Evolutionary conservation across 106 monocot genomes (phyloP).

Genomic region (Iris macrosiphon): DNA sequence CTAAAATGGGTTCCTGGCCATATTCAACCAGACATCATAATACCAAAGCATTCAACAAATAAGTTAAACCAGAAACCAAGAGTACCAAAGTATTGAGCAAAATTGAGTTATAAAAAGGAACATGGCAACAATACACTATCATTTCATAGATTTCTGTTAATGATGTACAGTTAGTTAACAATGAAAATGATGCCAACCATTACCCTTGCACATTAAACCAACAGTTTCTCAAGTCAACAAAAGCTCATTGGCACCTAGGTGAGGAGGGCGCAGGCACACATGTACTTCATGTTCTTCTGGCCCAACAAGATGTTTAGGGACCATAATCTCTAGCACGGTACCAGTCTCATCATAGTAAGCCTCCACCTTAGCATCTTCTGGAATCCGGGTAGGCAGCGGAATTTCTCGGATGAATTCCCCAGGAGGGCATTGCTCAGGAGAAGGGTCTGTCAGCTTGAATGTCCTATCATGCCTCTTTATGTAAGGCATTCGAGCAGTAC

Average conservation of each 20-base stretch:
- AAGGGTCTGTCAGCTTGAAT: conserved; percentile 47
- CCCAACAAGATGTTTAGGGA: conserved; percentile 48
- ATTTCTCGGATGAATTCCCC: conserved; percentile 66
- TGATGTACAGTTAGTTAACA: conserved; percentile 18
- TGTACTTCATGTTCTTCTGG: conserved; percentile 68
- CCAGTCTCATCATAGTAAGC: conserved; percentile 62
- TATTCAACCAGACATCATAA: conserved; percentile 9
- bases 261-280: conserved; percentile 57
- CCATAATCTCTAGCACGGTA: conserved; percentile 63
- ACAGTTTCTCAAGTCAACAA: conserved; percentile 27
- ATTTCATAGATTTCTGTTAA: conserved; percentile 9
- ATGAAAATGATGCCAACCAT: background rate
- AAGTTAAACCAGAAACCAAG: too few relatives aligned
- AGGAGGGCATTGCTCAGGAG: conserved; percentile 60
- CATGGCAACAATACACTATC: background rate
- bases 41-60: too few relatives aligned
- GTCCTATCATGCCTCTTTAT: conserved; percentile 51
- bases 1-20: background rate
- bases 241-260: conserved; percentile 40
- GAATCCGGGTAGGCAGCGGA: conserved; percentile 48
- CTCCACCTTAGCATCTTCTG: conserved; percentile 63
- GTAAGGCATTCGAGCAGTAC: conserved; percentile 44
- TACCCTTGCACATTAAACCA: background rate
- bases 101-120: conserved; percentile 2
- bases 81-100: conserved; percentile 4